These are phyloP conservation scores for Wallacemonas sp. DNA, from an alignment of 208 protist genomes.

Conservation along the genomic window DNA sequence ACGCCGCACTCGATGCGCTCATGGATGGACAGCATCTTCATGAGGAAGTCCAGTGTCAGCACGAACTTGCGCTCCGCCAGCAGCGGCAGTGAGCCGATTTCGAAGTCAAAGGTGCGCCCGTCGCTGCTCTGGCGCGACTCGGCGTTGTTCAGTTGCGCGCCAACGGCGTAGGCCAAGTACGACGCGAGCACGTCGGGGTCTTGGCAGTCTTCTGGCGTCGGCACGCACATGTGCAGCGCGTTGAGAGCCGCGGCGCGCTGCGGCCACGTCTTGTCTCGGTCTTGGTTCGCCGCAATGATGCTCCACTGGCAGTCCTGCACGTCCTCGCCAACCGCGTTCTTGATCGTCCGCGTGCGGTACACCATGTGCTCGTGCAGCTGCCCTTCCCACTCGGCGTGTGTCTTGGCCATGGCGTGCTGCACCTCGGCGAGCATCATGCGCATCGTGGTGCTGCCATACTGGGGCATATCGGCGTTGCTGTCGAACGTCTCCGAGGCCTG, in stretches of 20 bases:
- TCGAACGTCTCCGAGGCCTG: too few species aligned
- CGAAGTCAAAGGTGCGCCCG: constrained; percentile 5
- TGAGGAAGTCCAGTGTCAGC: constrained; percentile 5
- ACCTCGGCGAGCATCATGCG: not conserved
- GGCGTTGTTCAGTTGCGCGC: not conserved
- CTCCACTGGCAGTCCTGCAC: not conserved
- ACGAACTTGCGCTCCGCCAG: constrained; percentile 14
- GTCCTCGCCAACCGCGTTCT: not conserved
- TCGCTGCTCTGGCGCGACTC: not conserved
- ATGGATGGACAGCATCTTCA: constrained; percentile 20
- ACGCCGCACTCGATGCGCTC: constrained; percentile 6
- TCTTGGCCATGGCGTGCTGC: not conserved
- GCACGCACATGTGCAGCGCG: not conserved
- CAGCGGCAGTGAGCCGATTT: constrained; percentile 6
- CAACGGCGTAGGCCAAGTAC: too few species aligned
- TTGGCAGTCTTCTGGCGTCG: not conserved
- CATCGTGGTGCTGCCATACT: not conserved
- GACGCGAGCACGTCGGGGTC: too few species aligned
- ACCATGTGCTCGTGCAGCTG: too few species aligned
- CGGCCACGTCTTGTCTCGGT: not conserved
- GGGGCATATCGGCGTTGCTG: not conserved
- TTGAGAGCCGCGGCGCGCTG: not conserved
- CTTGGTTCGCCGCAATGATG: not conserved
- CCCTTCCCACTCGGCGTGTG: not conserved
- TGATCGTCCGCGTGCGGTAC: not conserved